phyloP scores from a whole-genome alignment of 208 protist genomes.

The Leptomonas pyrrhocoris region DNA sequence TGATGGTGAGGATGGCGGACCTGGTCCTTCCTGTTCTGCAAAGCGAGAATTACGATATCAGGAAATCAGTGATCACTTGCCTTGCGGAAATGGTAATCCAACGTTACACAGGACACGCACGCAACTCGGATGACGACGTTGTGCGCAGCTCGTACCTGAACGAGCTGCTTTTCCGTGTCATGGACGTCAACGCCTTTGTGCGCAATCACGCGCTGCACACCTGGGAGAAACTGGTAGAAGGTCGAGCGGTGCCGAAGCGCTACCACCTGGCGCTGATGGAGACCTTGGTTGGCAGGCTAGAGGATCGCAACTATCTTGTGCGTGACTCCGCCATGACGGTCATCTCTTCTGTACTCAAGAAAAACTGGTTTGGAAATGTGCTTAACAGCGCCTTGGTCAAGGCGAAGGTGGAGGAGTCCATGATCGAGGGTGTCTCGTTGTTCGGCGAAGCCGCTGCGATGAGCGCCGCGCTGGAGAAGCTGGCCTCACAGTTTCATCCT shows the following conservation, averaged over 20 bases:
- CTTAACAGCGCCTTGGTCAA: conserved; percentile 58
- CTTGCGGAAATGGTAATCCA: conserved; percentile 87
- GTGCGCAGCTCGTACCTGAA: conserved; percentile 69
- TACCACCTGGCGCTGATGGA: conserved; percentile 75
- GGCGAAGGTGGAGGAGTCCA: conserved; percentile 55
- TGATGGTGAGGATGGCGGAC: conserved; percentile 64
- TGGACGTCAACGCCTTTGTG: conserved; percentile 90
- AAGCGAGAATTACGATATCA: conserved; percentile 87
- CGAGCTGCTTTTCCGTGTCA: conserved; percentile 84
- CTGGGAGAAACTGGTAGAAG: conserved; percentile 77
- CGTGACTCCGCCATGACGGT: conserved; percentile 80
- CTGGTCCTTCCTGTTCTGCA: conserved; percentile 63
- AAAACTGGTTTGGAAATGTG: conserved; percentile 89
- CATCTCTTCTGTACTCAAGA: conserved; percentile 63
- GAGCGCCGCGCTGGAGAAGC: conserved; percentile 34
- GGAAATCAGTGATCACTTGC: conserved; percentile 83
- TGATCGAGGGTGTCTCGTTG: conserved; percentile 20
- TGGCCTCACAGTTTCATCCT: conserved; percentile 47
- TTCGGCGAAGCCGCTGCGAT: conserved; percentile 44
- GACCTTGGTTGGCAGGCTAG: conserved; percentile 70
- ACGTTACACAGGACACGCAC: conserved; percentile 63
- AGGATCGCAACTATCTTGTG: conserved; percentile 88
- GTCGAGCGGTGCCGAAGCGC: conserved; percentile 72
- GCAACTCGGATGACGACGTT: conserved; percentile 44
- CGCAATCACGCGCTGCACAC: conserved; percentile 85